Conservation (phyloP, 2,329 filamentous ascomycete genomes). For the Elsinoe australis region DNA sequence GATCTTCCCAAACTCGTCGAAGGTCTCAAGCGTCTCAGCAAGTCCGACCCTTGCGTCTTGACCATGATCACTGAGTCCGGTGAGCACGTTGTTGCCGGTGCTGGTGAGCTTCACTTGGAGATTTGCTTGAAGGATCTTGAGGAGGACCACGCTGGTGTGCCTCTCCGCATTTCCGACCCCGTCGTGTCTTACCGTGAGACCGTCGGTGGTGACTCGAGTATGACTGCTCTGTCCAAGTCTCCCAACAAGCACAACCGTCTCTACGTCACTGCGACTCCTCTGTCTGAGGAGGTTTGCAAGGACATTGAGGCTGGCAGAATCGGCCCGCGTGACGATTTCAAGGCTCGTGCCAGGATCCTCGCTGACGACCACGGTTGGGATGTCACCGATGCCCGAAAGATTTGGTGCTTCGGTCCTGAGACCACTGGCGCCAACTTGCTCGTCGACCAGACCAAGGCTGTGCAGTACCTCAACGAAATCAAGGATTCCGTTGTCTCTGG, state of each 20-base stretch:
- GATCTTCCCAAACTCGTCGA: conserved; percentile 99
- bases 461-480: conserved; percentile 99
- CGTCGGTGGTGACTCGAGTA: conserved; percentile 74
- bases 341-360: conserved; percentile 89
- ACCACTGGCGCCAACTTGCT: conserved; percentile 96
- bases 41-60: conserved; percentile 98
- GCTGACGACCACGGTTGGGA: conserved; percentile 99
- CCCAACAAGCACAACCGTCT: conserved; percentile 99
- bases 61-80: conserved; percentile 82
- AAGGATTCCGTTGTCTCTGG: conserved; percentile 99
- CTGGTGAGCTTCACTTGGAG: conserved; percentile 98
- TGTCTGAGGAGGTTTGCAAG: conserved; percentile 82
- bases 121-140: conserved; percentile 99
- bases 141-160: conserved; percentile 98
- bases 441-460: conserved; percentile 99
- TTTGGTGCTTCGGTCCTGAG: conserved; percentile 99
- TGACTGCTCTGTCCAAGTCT: conserved; percentile 96
- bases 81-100: conserved; percentile 98
- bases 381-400: conserved; percentile 99
- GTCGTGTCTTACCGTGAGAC: conserved; percentile 99
- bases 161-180: conserved; percentile 94
- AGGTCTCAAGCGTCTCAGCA: conserved; percentile 99
- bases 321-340: conserved; percentile 94
- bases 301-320: conserved; percentile 92
- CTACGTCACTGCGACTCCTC: conserved; percentile 86